phyloP scores from a whole-genome alignment of 805 yeast genomes.

The Metschnikowia orientalis region DNA sequence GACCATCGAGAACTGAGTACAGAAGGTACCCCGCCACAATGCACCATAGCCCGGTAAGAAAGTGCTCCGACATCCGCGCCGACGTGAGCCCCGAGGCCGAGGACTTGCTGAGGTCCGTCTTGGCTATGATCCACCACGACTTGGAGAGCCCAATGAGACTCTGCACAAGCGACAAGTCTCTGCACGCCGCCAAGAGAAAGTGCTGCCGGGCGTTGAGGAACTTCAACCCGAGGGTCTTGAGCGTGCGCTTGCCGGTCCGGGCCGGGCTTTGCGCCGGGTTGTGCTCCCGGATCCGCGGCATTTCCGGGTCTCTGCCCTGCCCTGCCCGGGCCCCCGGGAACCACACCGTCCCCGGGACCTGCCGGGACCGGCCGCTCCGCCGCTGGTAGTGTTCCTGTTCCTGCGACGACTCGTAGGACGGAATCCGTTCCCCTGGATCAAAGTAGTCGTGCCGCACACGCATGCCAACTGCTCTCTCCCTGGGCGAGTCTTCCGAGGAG shows the following conservation, averaged over 20 bases:
- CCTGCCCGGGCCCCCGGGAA: slow-evolving; percentile 3
- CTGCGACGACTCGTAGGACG: slow-evolving; percentile 41
- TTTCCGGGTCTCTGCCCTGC: slow-evolving; percentile 6
- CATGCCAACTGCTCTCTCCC: slow-evolving; percentile 9
- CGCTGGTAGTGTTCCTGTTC: slow-evolving; percentile 18
- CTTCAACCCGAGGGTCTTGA: slow-evolving; percentile 61
- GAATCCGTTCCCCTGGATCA: slow-evolving; percentile 36
- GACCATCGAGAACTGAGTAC: slow-evolving; percentile 78
- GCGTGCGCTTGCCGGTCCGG: slow-evolving; percentile 20
- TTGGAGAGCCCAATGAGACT: slow-evolving; percentile 52
- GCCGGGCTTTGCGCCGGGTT: slow-evolving; percentile 13
- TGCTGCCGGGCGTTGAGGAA: slow-evolving; percentile 75
- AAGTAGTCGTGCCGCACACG: slow-evolving; percentile 13
- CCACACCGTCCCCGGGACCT: slow-evolving; percentile 5
- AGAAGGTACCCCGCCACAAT: slow-evolving; percentile 80
- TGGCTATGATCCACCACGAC: slow-evolving; percentile 38
- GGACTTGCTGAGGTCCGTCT: slow-evolving; percentile 8
- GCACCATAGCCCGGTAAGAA: slow-evolving; percentile 90
- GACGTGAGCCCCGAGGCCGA: slow-evolving; percentile 35
- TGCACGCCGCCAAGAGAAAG: slow-evolving; percentile 66
- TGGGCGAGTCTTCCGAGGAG: neutral
- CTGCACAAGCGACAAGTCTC: slow-evolving; percentile 72
- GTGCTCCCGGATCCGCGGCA: slow-evolving; percentile 10
- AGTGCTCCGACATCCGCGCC: slow-evolving; percentile 72
- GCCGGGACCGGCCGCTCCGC: slow-evolving; percentile 7